These are phyloP conservation scores for Xylaria sp. DNA, from an alignment of 2,329 filamentous ascomycete species.

Conservation along the genomic window DNA sequence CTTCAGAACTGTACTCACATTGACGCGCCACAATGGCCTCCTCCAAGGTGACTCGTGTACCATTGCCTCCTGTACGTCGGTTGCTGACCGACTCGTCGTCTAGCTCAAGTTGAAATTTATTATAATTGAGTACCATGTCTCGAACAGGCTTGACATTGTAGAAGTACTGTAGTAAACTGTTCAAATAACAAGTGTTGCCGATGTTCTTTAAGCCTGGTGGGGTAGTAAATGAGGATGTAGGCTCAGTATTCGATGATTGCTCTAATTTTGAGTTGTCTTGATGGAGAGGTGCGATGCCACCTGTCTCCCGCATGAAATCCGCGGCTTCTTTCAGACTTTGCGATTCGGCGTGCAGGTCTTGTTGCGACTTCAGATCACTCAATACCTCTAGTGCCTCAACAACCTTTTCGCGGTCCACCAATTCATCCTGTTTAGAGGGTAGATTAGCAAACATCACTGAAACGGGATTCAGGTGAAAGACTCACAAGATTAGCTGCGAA, in stretches of 20 bases:
- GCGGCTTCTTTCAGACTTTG: slow-evolving; percentile 33
- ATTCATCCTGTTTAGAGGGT: slow-evolving; percentile 27
- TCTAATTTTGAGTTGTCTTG: not conserved
- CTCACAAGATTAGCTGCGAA: slow-evolving; percentile 36
- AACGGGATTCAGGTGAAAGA: not conserved
- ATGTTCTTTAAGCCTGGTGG: slow-evolving; percentile 92
- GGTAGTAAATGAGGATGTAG: slow-evolving; percentile 54
- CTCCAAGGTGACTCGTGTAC: slow-evolving; percentile 55
- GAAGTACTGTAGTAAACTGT: slow-evolving; percentile 94
- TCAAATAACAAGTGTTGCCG: slow-evolving; percentile 97
- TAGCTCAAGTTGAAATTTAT: slow-evolving; percentile 71
- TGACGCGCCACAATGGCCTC: slow-evolving; percentile 71
- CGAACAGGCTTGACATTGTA: slow-evolving; percentile 86
- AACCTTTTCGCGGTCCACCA: slow-evolving; percentile 32
- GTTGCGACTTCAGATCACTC: slow-evolving; percentile 35
- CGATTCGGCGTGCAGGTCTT: slow-evolving; percentile 32
- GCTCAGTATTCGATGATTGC: slow-evolving; percentile 1
- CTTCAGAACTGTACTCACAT: slow-evolving; percentile 62
- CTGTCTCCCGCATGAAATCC: slow-evolving; percentile 34
- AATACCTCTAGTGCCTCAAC: slow-evolving; percentile 39
- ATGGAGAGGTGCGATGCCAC: not conserved
- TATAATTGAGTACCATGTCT: slow-evolving; percentile 78
- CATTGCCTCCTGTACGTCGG: slow-evolving; percentile 76
- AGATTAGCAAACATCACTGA: slow-evolving; percentile 13
- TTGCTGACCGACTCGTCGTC: slow-evolving; percentile 65